Evolutionary conservation across 305 asterid genomes (phyloP), one percentile per base, ranked within the genome.

Genomic region (Ajuga reptans): DNA sequence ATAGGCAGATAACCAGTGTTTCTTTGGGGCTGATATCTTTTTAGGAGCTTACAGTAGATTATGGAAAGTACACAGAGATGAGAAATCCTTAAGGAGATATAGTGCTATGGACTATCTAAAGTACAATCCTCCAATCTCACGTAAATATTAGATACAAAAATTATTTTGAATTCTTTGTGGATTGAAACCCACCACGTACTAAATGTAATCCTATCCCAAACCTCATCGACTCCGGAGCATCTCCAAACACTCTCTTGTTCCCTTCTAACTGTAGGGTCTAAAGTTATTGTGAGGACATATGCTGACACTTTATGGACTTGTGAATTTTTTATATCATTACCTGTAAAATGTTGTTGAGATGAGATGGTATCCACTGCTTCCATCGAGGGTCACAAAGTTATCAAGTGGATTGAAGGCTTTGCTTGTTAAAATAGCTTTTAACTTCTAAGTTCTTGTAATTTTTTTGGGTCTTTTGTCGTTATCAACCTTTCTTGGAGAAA

Each of bases 341-440:
- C n/a, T 15, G 9, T 33, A 3, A 10, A 18, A 15, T 1, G 15
- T 9, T 51, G 43, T 65, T 41, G 34, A 39, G 43, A 37, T 72
- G 68, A 17, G 43, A 8, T 11, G 7, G 14, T 41, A 41, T 61
- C 27, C 34, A 49, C 17, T 46, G 62, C 11, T 0, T 64, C 49
- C 70, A 29, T 31, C 3, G 18, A 42, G 54, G 63, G 6, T 45
- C 36, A 39, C 42, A 6, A 49, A 53, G 37, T 62, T 64, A 36
- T 36, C 18, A 12, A 36, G 58, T 71, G 53, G 69, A 31, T 65
- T 18, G 54, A 14, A 31, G 70, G 53, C 63, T 70, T 7, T 42
- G 45, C 54, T 39, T 58, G 52, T 65, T 27, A 29, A 17, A 39
- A 34, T 65, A 41, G 62, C 46, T 72, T 21, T 67, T 16, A 15